Percentiles rank a stretch among this genome's conserved stretches.
phyloP scores from a whole-genome alignment of 192 early-diverging fungal genomes.

The Mortierella alpina region DNA sequence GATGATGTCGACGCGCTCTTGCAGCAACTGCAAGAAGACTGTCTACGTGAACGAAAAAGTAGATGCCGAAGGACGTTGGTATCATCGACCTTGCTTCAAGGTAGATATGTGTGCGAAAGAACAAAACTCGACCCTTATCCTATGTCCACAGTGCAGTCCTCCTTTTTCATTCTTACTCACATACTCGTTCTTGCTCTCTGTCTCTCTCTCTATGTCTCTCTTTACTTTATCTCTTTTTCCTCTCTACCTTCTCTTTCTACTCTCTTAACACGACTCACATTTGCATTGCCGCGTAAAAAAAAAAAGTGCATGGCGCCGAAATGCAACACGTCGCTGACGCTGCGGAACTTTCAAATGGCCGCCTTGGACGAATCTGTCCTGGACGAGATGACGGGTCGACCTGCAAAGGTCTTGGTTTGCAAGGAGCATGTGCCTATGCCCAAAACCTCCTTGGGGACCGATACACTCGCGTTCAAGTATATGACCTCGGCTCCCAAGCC shows the following conservation, averaged over 20 bases:
- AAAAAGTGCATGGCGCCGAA: conserved; percentile 32
- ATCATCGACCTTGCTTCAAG: conserved; percentile 50
- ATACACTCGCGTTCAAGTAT: conserved; percentile 28
- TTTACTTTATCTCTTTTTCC: not conserved
- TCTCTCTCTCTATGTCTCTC: not conserved
- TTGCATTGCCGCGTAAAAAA: not conserved
- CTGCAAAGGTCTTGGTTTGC: conserved; percentile 44
- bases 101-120: conserved; percentile 2
- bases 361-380: conserved; percentile 21
- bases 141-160: not conserved
- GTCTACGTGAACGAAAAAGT: conserved; percentile 51
- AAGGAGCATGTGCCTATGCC: conserved; percentile 50
- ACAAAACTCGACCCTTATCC: not conserved
- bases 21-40: conserved; percentile 46
- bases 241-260: not conserved
- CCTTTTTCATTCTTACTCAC: not conserved
- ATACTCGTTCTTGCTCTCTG: not conserved
- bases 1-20: conserved; percentile 46
- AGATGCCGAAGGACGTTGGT: conserved; percentile 43
- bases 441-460: conserved; percentile 11
- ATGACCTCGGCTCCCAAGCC: conserved; percentile 33
- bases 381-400: conserved; percentile 18
- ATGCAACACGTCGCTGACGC: conserved; percentile 23
- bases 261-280: not conserved
- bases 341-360: conserved; percentile 39